Conservation (phyloP, 345 rosid species). For the Excoecaria cochinchinensis region DNA sequence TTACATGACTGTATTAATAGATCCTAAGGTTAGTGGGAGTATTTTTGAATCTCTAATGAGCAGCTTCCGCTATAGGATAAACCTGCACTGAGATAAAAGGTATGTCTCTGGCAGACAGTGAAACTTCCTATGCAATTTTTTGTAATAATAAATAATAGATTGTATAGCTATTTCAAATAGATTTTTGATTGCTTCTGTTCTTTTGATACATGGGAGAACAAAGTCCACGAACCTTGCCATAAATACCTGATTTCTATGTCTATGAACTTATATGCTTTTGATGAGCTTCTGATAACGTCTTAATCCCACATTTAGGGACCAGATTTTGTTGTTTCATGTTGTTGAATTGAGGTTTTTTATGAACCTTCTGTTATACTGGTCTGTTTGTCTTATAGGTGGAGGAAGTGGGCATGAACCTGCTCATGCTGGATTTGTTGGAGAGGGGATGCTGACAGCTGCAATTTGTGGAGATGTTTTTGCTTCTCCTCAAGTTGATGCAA, state of each 20-base stretch:
- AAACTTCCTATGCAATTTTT: background rate
- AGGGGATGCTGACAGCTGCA: constrained; percentile 99
- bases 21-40: too few species aligned
- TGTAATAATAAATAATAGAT: background rate
- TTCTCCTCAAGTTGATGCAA: constrained; percentile 91
- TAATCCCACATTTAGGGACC: background rate
- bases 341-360: background rate
- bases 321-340: background rate
- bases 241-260: background rate
- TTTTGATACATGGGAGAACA: background rate
- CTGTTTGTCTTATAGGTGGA: constrained; percentile 54
- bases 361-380: constrained; percentile 10
- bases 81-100: too few species aligned
- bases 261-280: background rate
- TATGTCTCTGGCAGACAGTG: background rate
- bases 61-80: too few species aligned
- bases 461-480: constrained; percentile 94
- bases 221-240: background rate
- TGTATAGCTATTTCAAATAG: background rate
- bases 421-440: constrained; percentile 97
- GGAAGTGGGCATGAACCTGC: constrained; percentile 99
- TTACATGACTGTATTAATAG: too few species aligned
- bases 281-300: background rate
- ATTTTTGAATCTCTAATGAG: too few species aligned
- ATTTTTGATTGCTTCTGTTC: background rate